Evolutionary conservation across 139 green algal genomes (phyloP).

Genomic region (Nannochloris sp.): DNA sequence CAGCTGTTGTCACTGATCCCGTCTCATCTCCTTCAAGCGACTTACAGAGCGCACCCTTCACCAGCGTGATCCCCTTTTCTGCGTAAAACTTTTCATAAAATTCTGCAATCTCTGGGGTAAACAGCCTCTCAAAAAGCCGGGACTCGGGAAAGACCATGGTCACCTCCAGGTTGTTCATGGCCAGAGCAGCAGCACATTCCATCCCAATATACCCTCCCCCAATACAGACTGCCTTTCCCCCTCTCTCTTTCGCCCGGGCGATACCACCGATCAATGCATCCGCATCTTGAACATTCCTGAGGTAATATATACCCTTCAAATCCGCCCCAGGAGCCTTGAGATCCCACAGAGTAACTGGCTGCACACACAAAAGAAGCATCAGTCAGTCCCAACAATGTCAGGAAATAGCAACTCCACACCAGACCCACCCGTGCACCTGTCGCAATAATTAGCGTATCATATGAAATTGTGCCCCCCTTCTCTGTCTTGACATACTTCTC

Average conservation of each 20-base stretch:
- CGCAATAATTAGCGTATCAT: slow-evolving; percentile 77
- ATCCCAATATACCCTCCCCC: slow-evolving; percentile 93
- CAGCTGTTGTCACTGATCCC: slow-evolving; percentile 34
- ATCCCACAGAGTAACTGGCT: slow-evolving; percentile 48
- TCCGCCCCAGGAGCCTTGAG: slow-evolving; percentile 61
- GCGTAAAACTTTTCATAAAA: slow-evolving; percentile 70
- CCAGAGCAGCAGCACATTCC: slow-evolving; percentile 58
- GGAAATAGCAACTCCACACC: slow-evolving; percentile 21
- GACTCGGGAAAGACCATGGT: slow-evolving; percentile 78
- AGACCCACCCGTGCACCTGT: slow-evolving; percentile 49
- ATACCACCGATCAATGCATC: slow-evolving; percentile 61
- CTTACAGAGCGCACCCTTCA: slow-evolving; percentile 52
- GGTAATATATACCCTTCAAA: slow-evolving; percentile 65
- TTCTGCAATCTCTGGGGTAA: slow-evolving; percentile 63
- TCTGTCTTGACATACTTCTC: slow-evolving; percentile 51
- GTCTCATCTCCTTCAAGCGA: slow-evolving; percentile 14
- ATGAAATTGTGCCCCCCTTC: slow-evolving; percentile 48
- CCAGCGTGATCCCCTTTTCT: slow-evolving; percentile 54
- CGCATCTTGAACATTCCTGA: slow-evolving; percentile 74
- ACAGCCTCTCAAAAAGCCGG: slow-evolving; percentile 63
- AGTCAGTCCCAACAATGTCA: background rate
- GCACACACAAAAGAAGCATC: background rate
- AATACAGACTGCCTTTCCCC: slow-evolving; percentile 60
- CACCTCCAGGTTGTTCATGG: slow-evolving; percentile 59
- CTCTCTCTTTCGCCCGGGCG: slow-evolving; percentile 31